A percentile compares a stretch with the other conserved stretches of the same genome.
Evolutionary conservation across 1,284 basidiomycete genomes (phyloP).

Genomic region (Puccinia sorghi): DNA sequence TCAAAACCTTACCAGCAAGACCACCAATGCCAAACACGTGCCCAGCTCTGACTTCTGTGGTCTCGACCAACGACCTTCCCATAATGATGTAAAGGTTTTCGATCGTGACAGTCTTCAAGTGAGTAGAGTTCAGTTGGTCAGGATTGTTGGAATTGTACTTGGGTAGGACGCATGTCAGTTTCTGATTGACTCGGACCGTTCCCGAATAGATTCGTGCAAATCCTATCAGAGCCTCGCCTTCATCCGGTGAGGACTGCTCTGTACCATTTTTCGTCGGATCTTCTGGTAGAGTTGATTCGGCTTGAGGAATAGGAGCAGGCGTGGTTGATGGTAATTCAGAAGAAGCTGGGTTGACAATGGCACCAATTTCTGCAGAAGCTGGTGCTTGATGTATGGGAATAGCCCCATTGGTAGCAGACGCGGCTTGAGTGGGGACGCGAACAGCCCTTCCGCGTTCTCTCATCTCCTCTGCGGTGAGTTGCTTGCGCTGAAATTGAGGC

Average conservation of each 20-base stretch:
- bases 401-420: constrained; percentile 55
- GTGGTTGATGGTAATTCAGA: constrained; percentile 37
- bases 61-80: constrained; percentile 86
- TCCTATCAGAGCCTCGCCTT: constrained; percentile 74
- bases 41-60: constrained; percentile 83
- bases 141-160: constrained; percentile 77
- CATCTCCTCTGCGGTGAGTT: constrained; percentile 84
- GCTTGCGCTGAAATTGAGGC: constrained; percentile 77
- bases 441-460: constrained; percentile 70
- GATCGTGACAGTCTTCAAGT: constrained; percentile 68
- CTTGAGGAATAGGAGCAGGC: constrained; percentile 25
- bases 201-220: constrained; percentile 95
- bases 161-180: constrained; percentile 76
- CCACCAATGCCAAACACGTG: constrained; percentile 94
- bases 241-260: constrained; percentile 52
- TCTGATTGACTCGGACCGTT: constrained; percentile 69
- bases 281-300: constrained; percentile 45
- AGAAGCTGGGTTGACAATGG: constrained; percentile 8
- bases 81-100: constrained; percentile 93
- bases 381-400: constrained; percentile 51
- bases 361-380: constrained; percentile 55
- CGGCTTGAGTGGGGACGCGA: constrained; percentile 59
- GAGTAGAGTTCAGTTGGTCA: constrained; percentile 66
- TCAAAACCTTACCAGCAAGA: constrained; percentile 82
- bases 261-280: constrained; percentile 23